Evolutionary conservation across 169 alveolate species (phyloP), one percentile per base, ranked within the genome.

Genomic region (Plasmodium billcollinsi): DNA sequence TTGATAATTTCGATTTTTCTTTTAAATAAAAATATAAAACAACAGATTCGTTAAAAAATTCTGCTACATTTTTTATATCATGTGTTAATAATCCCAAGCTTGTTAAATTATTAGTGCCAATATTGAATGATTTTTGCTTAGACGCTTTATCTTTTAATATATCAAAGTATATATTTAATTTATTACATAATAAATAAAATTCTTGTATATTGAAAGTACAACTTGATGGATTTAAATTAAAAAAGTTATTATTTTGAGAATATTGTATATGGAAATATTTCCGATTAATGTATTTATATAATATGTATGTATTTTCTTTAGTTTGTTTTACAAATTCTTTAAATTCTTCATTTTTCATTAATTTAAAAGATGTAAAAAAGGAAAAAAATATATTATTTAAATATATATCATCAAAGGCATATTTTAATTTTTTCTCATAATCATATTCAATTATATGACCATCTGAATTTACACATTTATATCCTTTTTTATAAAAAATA

Each of bases 381-480:
- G 89, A 78, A 50, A 65, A 78, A 47, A 78, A 49, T 3, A 59
- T 78, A 39, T 78, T 78, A 78, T 78, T 83, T 56, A 69, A 24
- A 59, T 63, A n/a, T 69, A n/a, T 54, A 59, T 72, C 73, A 33
- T 12, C 49, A 49, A 67, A 83, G 3, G 69, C 15, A 33, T 83
- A 56, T 83, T 83, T 69, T 45, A 83, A 61, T 8, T 83, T 83
- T 43, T 83, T 59, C 58, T 69, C 91, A 29, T 29, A 83, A 21
- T 83, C 91, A 67, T 83, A 83, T 8, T n/a, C 49, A 26, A 83
- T 83, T 83, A 83, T 56, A 69, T 69, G 52, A 7, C 91, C 91
- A 47, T 63, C 50, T 47, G n/a, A 43, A 63, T 70, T 33, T 45
- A 83, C 24, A 24, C 45, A 21, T 54, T 67, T 83, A 69, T 18